Evolutionary conservation across 1,284 basidiomycete genomes (phyloP).

Genomic region (Exsudoporus floridanus): DNA sequence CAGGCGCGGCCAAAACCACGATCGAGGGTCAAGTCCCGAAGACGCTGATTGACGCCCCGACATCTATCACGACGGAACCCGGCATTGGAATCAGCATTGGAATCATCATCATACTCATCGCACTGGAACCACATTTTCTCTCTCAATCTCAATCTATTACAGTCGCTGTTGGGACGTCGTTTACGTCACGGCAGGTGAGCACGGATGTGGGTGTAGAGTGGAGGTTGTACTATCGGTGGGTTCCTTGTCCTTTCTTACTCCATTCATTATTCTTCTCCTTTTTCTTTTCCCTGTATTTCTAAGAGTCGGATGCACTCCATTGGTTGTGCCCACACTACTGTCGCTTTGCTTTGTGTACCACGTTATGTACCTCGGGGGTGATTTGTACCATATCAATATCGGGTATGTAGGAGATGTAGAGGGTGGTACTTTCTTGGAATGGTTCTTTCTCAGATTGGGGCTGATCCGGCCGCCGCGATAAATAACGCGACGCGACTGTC

Average conservation of each 20-base stretch:
- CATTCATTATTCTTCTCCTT: not conserved
- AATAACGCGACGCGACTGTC: slow-evolving; percentile 31
- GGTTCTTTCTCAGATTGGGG: not conserved
- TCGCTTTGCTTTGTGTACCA: slow-evolving; percentile 32
- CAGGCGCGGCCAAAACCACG: slow-evolving; percentile 34
- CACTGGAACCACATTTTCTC: slow-evolving; percentile 20
- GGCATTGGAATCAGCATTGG: slow-evolving; percentile 15
- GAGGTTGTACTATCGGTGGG: slow-evolving; percentile 15
- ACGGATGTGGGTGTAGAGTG: slow-evolving; percentile 13
- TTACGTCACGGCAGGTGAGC: slow-evolving; percentile 5
- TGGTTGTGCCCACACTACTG: slow-evolving; percentile 15
- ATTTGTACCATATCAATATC: slow-evolving; percentile 32
- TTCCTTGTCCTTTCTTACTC: slow-evolving; percentile 6
- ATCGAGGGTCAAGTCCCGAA: slow-evolving; percentile 31
- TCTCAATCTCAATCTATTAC: slow-evolving; percentile 29
- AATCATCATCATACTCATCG: slow-evolving; percentile 23
- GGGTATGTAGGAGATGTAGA: slow-evolving; percentile 13
- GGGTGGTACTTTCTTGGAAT: slow-evolving; percentile 25
- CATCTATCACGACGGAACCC: slow-evolving; percentile 12
- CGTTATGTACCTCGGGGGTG: slow-evolving; percentile 16
- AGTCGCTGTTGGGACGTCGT: slow-evolving; percentile 6
- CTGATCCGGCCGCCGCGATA: not conserved
- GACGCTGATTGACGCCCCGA: slow-evolving; percentile 25
- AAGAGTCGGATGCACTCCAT: slow-evolving; percentile 5
- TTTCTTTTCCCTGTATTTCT: slow-evolving; percentile 20